A percentile compares a stretch with the other conserved stretches of the same genome.
Conservation (phyloP, 805 yeast genomes). For the Metschnikowia kofuensis region DNA sequence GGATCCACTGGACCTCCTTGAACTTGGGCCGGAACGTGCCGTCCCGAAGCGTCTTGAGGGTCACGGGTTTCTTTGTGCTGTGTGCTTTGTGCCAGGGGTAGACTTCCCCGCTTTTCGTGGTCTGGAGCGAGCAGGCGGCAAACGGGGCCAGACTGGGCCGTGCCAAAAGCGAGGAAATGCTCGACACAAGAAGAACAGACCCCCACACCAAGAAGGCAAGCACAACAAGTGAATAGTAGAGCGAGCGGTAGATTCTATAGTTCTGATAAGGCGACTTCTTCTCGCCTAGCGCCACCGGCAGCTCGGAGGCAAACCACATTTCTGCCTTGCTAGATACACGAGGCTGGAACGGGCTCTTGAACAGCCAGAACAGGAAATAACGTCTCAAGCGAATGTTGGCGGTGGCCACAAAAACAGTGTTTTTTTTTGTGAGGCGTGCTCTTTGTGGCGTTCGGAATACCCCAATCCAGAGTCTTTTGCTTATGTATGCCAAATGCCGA, state of each 20-base stretch:
- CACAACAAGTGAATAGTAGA: constrained; percentile 16
- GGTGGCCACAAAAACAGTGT: no score
- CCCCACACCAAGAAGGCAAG: constrained; percentile 37
- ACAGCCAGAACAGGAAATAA: constrained; percentile 9
- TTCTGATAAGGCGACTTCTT: constrained; percentile 11
- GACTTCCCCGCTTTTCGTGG: neutral
- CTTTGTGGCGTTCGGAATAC: no score
- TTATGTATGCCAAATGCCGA: no score
- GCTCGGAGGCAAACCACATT: neutral
- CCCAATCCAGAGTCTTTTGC: no score
- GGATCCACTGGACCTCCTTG: constrained; percentile 70
- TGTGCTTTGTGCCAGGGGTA: constrained; percentile 10
- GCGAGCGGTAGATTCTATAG: constrained; percentile 10
- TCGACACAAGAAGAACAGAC: constrained; percentile 24
- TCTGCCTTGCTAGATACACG: neutral
- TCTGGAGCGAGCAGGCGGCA: neutral
- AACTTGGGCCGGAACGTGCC: constrained; percentile 53
- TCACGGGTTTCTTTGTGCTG: constrained; percentile 24
- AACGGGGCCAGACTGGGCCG: neutral
- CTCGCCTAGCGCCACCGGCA: neutral
- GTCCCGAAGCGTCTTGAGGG: constrained; percentile 41
- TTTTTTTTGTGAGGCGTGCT: no score
- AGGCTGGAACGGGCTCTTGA: constrained; percentile 3
- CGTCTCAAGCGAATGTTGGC: constrained; percentile 8
- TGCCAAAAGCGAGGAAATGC: constrained; percentile 9